Evolutionary conservation across 805 yeast genomes (phyloP), one percentile per base, ranked within the genome.

Genomic region (Wickerhamomyces alni): DNA sequence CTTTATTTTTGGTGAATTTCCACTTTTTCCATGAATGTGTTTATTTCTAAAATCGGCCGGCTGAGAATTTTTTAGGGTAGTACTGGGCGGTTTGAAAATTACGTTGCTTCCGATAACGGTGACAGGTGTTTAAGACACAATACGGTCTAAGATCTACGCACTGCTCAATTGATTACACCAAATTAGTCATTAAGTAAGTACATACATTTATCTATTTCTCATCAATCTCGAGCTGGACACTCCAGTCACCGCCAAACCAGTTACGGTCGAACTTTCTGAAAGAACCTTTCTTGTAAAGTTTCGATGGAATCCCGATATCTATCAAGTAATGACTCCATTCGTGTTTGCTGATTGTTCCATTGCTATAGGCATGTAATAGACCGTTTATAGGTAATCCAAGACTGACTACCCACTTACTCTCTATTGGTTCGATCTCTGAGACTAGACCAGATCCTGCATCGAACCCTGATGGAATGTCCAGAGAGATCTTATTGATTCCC

Each of bases 401-500:
- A 27, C 89, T 80, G 4, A 81, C 72, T 28, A 86, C 70, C 63
- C 80, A 78, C 42, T 70, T 72, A 41, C 83, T 65, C 11, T 65
- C 59, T 9, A 81, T 53, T 6, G 62, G 57, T 11, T 64, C 39
- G n/a, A 55, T 52, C 29, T 57, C 65, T 18, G 55, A 54, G 17
- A 54, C 51, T 16, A 55, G 38, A 8, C 96, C 97, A 1, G 94
- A 76, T 5, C 93, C 86, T 8, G 88, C 81, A 53, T 86, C 95
- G 30, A 82, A 65, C 5, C 96, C 96, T 1, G 88, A 74, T 5
- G 95, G 89, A 21, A 85, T 74, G 54, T 87, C 95, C 21, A 88
- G 55, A 0, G 95, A 83, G 63, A 85, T 52, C 29, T 72, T 69
- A 6, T 70, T 59, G 37, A 55, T 56, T 38, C 62, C 66, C 8